Conservation (phyloP, 1,139 yeast species). For the Geotrichum cucujoidarum region DNA sequence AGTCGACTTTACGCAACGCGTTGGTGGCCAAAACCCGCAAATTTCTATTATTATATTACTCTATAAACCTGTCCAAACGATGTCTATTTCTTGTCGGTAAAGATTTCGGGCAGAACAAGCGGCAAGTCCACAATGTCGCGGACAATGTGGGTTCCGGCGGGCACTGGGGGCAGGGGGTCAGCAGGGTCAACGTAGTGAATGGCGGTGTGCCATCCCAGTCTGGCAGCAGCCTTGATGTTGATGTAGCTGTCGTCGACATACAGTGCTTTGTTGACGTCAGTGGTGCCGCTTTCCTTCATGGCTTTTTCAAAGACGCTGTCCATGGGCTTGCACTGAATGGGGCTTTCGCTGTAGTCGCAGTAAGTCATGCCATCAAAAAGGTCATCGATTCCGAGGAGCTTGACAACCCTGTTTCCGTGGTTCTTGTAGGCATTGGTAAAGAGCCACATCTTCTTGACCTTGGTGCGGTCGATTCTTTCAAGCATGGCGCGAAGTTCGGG, state of each 20-base stretch:
- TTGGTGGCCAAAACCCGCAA: too few relatives aligned
- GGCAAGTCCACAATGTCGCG: slow-evolving; percentile 47
- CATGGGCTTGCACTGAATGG: slow-evolving; percentile 86
- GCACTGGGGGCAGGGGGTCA: slow-evolving; percentile 39
- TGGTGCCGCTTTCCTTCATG: slow-evolving; percentile 56
- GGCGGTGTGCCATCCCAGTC: slow-evolving; percentile 47
- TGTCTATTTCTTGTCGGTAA: slow-evolving; percentile 26
- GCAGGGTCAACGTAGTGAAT: slow-evolving; percentile 57
- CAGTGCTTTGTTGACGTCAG: slow-evolving; percentile 45
- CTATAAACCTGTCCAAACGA: background rate
- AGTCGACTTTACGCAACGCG: too few relatives aligned
- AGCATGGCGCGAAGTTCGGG: slow-evolving; percentile 37
- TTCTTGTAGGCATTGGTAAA: slow-evolving; percentile 91
- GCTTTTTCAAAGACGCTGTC: slow-evolving; percentile 52
- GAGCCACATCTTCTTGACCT: slow-evolving; percentile 67
- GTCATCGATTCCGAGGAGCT: slow-evolving; percentile 80
- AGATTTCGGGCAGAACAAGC: slow-evolving; percentile 47
- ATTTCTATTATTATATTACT: background rate
- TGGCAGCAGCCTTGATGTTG: slow-evolving; percentile 41
- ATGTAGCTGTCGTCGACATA: slow-evolving; percentile 74
- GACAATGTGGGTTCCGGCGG: slow-evolving; percentile 43
- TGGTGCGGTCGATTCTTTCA: slow-evolving; percentile 37
- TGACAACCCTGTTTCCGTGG: slow-evolving; percentile 71
- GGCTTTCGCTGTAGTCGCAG: slow-evolving; percentile 70
- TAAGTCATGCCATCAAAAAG: slow-evolving; percentile 88